Conservation (phyloP, 345 rosid species). For the Anacardium occidentale region DNA sequence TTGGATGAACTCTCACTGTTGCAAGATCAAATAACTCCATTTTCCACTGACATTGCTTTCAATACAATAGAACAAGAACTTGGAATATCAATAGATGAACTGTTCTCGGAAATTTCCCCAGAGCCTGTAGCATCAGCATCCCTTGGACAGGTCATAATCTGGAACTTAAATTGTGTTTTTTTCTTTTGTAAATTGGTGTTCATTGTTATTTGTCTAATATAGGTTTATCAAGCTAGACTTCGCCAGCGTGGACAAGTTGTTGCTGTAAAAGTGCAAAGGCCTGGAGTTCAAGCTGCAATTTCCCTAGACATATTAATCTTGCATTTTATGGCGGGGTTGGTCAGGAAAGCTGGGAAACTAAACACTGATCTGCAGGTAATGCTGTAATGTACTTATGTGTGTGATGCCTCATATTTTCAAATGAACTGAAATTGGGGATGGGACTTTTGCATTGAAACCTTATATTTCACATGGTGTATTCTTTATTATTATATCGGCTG, state of each 20-base stretch:
- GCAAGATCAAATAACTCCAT: constrained; percentile 92
- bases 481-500: background rate
- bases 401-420: background rate
- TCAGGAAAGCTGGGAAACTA: constrained; percentile 62
- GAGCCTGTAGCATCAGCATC: constrained; percentile 94
- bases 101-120: constrained; percentile 89
- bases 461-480: constrained; percentile 8
- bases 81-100: constrained; percentile 57
- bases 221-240: constrained; percentile 96
- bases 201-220: constrained; percentile 9
- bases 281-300: constrained; percentile 94
- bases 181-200: constrained; percentile 1
- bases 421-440: constrained; percentile 5
- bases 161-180: constrained; percentile 7
- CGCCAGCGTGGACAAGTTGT: constrained; percentile 57
- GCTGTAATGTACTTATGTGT: constrained; percentile 10
- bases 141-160: constrained; percentile 72
- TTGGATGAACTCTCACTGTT: constrained; percentile 80
- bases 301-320: constrained; percentile 83
- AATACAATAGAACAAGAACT: constrained; percentile 74
- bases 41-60: constrained; percentile 79
- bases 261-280: constrained; percentile 93
- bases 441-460: background rate
- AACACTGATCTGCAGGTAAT: constrained; percentile 87
- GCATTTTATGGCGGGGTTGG: constrained; percentile 70